These are phyloP conservation scores for Mortierella sp. DNA, from an alignment of 371 early-diverging fungal genomes.

Conservation along the genomic window DNA sequence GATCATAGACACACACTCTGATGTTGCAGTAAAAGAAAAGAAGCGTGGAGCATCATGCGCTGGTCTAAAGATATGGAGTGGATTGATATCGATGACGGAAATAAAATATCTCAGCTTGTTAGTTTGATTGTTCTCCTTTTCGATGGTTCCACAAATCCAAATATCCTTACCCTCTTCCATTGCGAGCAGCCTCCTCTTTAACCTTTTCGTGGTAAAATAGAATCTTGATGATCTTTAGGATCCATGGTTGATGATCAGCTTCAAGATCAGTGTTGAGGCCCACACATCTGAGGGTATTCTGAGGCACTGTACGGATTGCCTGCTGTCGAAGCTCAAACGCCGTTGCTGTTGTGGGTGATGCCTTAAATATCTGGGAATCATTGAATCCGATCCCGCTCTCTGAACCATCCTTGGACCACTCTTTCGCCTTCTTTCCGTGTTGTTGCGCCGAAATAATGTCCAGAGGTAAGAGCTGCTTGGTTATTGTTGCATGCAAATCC, in stretches of 20 bases:
- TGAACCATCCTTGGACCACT: conserved; percentile 7
- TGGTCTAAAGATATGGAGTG: conserved; percentile 1
- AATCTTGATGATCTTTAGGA: conserved; percentile 72
- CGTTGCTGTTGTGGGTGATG: conserved; percentile 37
- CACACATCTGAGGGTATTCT: conserved; percentile 70
- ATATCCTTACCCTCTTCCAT: conserved; percentile 23
- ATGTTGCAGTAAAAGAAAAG: conserved; percentile 80
- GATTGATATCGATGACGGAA: neutral
- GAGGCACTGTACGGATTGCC: conserved; percentile 57
- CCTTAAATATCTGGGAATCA: conserved; percentile 1
- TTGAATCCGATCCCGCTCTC: neutral
- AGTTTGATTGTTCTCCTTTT: neutral
- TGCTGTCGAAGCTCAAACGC: conserved; percentile 54
- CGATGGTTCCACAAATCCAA: too few species aligned
- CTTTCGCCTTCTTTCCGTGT: conserved; percentile 3
- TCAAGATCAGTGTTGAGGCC: conserved; percentile 67
- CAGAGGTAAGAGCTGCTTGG: conserved; percentile 19
- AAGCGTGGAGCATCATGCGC: conserved; percentile 59
- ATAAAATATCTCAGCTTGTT: neutral
- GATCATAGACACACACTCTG: conserved; percentile 79
- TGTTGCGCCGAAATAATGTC: conserved; percentile 40
- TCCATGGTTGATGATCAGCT: conserved; percentile 63
- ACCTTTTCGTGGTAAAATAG: conserved; percentile 72
- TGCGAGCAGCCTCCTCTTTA: conserved; percentile 36
- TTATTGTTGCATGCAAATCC: neutral